Evolutionary conservation across 371 early-diverging fungal species (phyloP).

Genomic region (Syncephalastrum contaminatum): DNA sequence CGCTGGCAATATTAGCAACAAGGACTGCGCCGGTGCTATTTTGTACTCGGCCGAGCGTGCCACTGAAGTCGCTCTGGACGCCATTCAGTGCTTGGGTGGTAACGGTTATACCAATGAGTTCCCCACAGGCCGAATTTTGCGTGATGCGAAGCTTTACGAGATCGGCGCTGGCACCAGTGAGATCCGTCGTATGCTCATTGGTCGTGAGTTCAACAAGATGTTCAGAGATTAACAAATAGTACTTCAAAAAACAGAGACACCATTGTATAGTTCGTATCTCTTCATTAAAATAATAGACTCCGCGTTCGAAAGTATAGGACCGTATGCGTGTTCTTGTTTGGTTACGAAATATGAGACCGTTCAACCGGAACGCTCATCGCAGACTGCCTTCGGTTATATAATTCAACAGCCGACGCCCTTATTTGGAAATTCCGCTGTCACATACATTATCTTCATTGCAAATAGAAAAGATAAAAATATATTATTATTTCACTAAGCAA

Average conservation of each 20-base stretch:
- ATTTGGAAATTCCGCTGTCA: too few relatives aligned
- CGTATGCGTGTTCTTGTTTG: too few relatives aligned
- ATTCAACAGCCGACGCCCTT: too few relatives aligned
- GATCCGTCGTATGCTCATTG: conserved; percentile 97
- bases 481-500: too few relatives aligned
- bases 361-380: too few relatives aligned
- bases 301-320: too few relatives aligned
- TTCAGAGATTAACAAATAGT: conserved; percentile 24
- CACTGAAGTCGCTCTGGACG: conserved; percentile 92
- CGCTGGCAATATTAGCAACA: conserved; percentile 74
- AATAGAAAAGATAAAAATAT: too few relatives aligned
- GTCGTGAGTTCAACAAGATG: conserved; percentile 69
- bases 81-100: conserved; percentile 94
- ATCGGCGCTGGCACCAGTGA: conserved; percentile 98
- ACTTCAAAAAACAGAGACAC: background rate
- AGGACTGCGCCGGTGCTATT: conserved; percentile 96
- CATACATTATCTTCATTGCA: too few relatives aligned
- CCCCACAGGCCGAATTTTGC: conserved; percentile 88
- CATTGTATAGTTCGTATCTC: background rate
- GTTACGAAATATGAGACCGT: too few relatives aligned
- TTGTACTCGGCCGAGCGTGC: conserved; percentile 96
- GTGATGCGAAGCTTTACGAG: conserved; percentile 97
- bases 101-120: conserved; percentile 97
- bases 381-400: too few relatives aligned
- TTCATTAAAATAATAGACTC: background rate